Base-by-base conservation (phyloP, 495 filamentous ascomycete genomes). In the Podospora pseudoanserina region DNA sequence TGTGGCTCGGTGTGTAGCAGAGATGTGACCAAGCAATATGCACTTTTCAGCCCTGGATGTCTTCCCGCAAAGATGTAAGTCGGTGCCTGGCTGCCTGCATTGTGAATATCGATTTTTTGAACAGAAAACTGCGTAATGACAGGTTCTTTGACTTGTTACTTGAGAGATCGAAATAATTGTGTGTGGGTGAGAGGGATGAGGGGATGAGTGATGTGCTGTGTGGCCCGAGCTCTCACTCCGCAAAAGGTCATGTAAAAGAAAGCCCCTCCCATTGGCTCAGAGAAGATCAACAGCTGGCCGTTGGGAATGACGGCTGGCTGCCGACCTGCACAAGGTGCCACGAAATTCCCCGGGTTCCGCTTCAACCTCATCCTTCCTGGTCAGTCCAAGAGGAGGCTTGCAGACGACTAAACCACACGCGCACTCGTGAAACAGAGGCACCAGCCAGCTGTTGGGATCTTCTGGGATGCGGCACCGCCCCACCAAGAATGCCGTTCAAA, bases 231-330 rank as follows among this genome's bases (percentile, higher is more conserved):
- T 49, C 39, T 16, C 39, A 58, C 19, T 27, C 56, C 26, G 9
- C 23, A 58, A 58, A 49, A 11, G 16, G 56, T 11, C 6, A 9
- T 58, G 56, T 9, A 9, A 20, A 58, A 58, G 23, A 5, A 58
- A 15, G 19, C 4, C 56, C 3, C 7, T 30, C 23, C 32, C 23
- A 61, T 61, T 61, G 59, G 59, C 26, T 16, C 23, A 30, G 23
- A 61, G 26, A 15, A 7, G n/a, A 28, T 26, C 26, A 28, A 16
- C 59, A 30, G 59, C 23, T 58, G 56, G 56, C 59, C 27, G 59
- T 61, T 61, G 59, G 16, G 23, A 61, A 23, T 61, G 56, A 59
- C 56, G 56, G 56, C 56, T 59, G 26, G 56, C 56, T 59, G 56
- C 56, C 13, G 56, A 59, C 59, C 27, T 61, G 56, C 13, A 5